Percentiles rank a stretch among this genome's conserved stretches.
Conservation (phyloP, 2,329 filamentous ascomycete species). For the Hypomyces perniciosus region DNA sequence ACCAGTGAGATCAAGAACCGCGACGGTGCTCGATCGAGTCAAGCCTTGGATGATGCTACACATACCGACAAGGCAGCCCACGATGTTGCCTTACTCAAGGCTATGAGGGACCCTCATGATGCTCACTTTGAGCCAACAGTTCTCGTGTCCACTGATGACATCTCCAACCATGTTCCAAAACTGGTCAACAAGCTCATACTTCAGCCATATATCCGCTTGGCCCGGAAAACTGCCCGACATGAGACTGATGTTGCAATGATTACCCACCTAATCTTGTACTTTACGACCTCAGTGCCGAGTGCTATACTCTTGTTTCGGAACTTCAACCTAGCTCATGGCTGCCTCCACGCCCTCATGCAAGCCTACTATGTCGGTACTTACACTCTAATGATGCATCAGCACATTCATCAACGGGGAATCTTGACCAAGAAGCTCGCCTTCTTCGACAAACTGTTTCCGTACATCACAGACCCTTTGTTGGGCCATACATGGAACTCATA, state of each 20-base stretch:
- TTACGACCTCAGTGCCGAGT: conserved; percentile 63
- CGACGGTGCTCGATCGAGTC: neutral
- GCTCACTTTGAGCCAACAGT: conserved; percentile 41
- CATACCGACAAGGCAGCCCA: neutral
- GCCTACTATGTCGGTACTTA: conserved; percentile 66
- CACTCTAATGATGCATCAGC: conserved; percentile 78
- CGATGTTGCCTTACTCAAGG: conserved; percentile 31
- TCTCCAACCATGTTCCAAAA: conserved; percentile 29
- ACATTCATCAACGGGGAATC: conserved; percentile 72
- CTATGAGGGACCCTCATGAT: conserved; percentile 35
- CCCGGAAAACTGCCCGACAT: conserved; percentile 52
- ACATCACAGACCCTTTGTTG: conserved; percentile 68
- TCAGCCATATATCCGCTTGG: conserved; percentile 53
- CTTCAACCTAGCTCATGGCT: conserved; percentile 63
- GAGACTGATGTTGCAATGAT: conserved; percentile 72
- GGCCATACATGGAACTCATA: conserved; percentile 83
- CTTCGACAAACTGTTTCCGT: conserved; percentile 64
- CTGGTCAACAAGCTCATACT: conserved; percentile 46
- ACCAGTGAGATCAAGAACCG: conserved; percentile 29
- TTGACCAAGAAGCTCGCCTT: conserved; percentile 47
- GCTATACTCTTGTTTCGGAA: conserved; percentile 57
- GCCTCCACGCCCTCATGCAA: conserved; percentile 61
- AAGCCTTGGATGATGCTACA: neutral
- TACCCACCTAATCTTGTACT: conserved; percentile 68
- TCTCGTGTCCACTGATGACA: conserved; percentile 37